Evolutionary conservation across 2,329 filamentous ascomycete species (phyloP).

Genomic region (Rhinocladiella mackenziei): DNA sequence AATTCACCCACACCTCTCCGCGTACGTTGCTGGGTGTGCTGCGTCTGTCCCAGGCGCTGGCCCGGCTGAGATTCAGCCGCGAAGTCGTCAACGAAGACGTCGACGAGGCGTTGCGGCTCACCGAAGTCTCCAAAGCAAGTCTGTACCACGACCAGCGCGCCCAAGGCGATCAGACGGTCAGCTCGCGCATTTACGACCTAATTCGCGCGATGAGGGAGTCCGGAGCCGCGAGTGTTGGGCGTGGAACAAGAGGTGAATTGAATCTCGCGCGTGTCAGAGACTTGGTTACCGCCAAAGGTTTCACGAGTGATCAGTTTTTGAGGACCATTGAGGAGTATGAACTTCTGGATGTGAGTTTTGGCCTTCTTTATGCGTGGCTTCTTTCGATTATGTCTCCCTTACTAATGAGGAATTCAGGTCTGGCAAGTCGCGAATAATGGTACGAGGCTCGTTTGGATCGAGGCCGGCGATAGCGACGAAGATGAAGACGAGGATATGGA

Average conservation of each 20-base stretch:
- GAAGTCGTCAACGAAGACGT: constrained; percentile 87
- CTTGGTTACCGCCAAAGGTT: constrained; percentile 90
- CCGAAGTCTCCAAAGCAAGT: constrained; percentile 90
- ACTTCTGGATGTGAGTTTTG: constrained; percentile 72
- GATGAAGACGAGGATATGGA: constrained; percentile 26
- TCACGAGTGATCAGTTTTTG: constrained; percentile 89
- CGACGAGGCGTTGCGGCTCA: constrained; percentile 84
- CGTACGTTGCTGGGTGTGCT: constrained; percentile 90
- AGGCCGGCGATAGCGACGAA: constrained; percentile 51
- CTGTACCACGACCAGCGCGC: constrained; percentile 66
- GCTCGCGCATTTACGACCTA: constrained; percentile 89
- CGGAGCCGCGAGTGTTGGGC: constrained; percentile 73
- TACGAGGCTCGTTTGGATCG: constrained; percentile 67
- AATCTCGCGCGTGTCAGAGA: constrained; percentile 86
- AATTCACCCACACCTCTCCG: constrained; percentile 89
- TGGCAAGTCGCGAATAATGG: constrained; percentile 74
- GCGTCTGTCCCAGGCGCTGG: constrained; percentile 88
- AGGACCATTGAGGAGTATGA: constrained; percentile 86
- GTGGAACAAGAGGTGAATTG: constrained; percentile 65
- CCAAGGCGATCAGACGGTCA: constrained; percentile 70
- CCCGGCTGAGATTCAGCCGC: constrained; percentile 81
- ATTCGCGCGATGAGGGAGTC: constrained; percentile 83
- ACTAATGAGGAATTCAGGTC: too few species aligned
- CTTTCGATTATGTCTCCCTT: neutral
- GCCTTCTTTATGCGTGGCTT: too few species aligned